Base-by-base conservation (phyloP, 2,329 filamentous ascomycete genomes). In the Fusarium miscanthi region DNA sequence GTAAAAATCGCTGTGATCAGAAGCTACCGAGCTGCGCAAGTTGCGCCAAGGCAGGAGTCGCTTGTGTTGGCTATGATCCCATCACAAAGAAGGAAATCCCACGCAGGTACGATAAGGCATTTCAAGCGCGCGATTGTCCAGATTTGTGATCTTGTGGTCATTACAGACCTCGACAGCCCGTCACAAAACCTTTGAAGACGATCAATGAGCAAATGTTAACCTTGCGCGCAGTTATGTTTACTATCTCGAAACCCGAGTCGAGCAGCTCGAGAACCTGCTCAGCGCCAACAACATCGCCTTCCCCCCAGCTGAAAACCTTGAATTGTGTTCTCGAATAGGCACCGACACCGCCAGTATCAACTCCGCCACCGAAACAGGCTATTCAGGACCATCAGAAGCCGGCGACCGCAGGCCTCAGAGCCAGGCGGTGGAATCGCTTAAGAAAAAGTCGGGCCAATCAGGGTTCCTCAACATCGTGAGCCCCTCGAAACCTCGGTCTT, bases 41-140 rank as follows among this genome's bases (percentile, higher is more conserved):
- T 75, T 98, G 95, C 83, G 94, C 95, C 81, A 98, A 98, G 84
- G 95, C 93, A n/a, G 89, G 89, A 65, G 93, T 97, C 49, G 92
- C 93, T 74, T 98, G 96, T 81, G 94, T 98, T 56, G 95, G 95
- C 70, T 98, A 97, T 82, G 95, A 98, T 80, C 95, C 95, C 38
- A 97, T 98, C 78, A 97, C 94, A 30, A 98, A 98, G 86, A 91
- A 93, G 79, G 94, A 98, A 83, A 97, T 98, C 65, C 95, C 95
- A 54, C 89, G 95, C 82, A 94, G 92, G 85, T 97, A 91, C 84
- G 92, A 92, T 43, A 46, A 66, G 33, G 35, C 51, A 35, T 40
- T 53, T 43, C 52, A 41, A 25, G 51, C 51, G 68, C 70, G 74
- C 69, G 38, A 61, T 35, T 40, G 53, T 52, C 54, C 16, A n/a